These are phyloP conservation scores for Euptelea pleiosperma DNA, from an alignment of 164 flowering plant genomes.

Conservation along the genomic window DNA sequence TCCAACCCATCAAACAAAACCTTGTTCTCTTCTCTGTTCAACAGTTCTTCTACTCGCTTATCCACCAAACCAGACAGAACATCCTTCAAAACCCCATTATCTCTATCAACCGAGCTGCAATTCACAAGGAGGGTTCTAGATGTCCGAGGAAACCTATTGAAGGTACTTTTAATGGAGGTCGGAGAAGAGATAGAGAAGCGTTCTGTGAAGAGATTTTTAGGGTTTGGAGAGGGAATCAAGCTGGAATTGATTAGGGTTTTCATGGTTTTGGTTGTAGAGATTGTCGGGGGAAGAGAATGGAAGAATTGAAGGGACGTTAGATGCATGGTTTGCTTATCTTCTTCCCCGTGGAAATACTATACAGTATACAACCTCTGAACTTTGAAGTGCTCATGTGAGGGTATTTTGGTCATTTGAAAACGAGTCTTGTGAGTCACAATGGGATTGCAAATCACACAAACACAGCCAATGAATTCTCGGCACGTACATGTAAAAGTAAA, in stretches of 20 bases:
- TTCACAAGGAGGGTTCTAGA: conserved; percentile 16
- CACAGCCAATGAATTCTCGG: too few relatives aligned
- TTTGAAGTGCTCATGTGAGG: too few relatives aligned
- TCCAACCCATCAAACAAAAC: conserved; percentile 69
- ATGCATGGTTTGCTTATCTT: conserved; percentile 1
- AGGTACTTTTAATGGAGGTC: conserved; percentile 5
- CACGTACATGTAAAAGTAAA: too few relatives aligned
- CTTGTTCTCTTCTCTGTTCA: conserved; percentile 72
- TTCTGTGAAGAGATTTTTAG: conserved; percentile 5
- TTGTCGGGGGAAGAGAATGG: background rate
- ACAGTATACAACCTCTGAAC: too few relatives aligned
- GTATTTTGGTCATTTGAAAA: too few relatives aligned
- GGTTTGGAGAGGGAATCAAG: background rate
- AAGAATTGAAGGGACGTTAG: background rate
- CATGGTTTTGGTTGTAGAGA: conserved; percentile 12
- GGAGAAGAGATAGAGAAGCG: background rate
- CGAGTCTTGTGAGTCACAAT: too few relatives aligned
- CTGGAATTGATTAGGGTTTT: conserved; percentile 9
- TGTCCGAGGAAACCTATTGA: conserved; percentile 8
- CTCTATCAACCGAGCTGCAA: conserved; percentile 39
- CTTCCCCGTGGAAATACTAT: too few relatives aligned
- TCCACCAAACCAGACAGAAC: conserved; percentile 61
- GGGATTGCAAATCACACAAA: too few relatives aligned
- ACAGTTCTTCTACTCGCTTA: conserved; percentile 58
- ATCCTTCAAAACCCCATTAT: conserved; percentile 39